Evolutionary conservation across 2,329 filamentous ascomycete genomes (phyloP).

Genomic region (Exophiala calicioides): DNA sequence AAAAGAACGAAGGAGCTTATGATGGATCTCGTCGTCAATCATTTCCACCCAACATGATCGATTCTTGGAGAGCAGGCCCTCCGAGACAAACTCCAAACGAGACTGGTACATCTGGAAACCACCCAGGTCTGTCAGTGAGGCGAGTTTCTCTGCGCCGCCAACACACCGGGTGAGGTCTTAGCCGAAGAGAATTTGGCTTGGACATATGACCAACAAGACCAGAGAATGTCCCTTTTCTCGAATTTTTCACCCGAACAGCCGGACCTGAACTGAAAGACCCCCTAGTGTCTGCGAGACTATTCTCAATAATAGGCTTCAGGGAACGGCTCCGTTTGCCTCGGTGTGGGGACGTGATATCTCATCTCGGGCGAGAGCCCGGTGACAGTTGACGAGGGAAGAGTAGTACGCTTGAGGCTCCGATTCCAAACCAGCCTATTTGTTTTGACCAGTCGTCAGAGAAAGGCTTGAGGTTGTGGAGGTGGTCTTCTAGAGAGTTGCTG

Average conservation of each 20-base stretch:
- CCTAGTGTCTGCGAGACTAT: conserved; percentile 67
- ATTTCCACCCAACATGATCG: conserved; percentile 53
- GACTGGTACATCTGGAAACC: conserved; percentile 67
- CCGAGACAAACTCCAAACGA: conserved; percentile 63
- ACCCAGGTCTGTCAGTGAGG: conserved; percentile 50
- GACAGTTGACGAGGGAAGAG: no score
- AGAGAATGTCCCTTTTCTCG: conserved; percentile 76
- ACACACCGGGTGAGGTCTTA: conserved; percentile 64
- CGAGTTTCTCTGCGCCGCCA: conserved; percentile 69
- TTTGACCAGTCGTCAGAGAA: no score
- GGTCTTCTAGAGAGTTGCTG: no score
- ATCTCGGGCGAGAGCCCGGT: no score
- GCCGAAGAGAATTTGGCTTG: conserved; percentile 44
- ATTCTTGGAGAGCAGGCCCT: conserved; percentile 67
- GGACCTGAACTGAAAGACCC: conserved; percentile 83
- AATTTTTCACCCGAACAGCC: conserved; percentile 75
- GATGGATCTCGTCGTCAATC: conserved; percentile 52
- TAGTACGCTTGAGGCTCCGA: no score
- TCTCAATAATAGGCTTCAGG: conserved; percentile 49
- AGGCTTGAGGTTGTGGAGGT: no score
- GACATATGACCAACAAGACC: conserved; percentile 69
- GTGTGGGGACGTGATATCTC: no score
- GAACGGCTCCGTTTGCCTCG: no score
- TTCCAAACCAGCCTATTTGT: no score
- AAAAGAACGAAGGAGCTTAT: conserved; percentile 51